Evolutionary conservation across 768 basidiomycete genomes (phyloP).

Genomic region (Hygrophoropsis aurantiaca): DNA sequence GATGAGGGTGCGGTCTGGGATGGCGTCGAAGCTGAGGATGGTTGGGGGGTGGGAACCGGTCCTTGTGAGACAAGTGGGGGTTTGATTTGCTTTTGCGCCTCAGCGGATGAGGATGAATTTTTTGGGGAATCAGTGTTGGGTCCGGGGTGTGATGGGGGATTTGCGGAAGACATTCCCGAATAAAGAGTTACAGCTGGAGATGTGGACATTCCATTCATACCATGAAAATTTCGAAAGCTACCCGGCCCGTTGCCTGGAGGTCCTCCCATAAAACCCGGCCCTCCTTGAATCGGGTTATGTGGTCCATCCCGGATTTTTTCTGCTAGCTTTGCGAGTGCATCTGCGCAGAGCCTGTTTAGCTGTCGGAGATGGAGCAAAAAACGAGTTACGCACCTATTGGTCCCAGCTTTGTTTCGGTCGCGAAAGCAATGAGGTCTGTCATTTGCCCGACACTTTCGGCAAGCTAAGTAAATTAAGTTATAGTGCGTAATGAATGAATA

Average conservation of each 20-base stretch:
- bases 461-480: conserved; percentile 40
- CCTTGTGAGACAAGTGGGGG: conserved; percentile 44
- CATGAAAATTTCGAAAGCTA: conserved; percentile 19
- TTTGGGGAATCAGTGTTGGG: conserved; percentile 47
- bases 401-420: conserved; percentile 52
- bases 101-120: conserved; percentile 47
- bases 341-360: conserved; percentile 30
- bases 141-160: conserved; percentile 44
- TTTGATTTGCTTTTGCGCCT: conserved; percentile 65
- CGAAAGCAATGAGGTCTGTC: conserved; percentile 73
- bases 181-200: conserved; percentile 47
- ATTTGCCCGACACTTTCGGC: conserved; percentile 82
- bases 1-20: conserved; percentile 43
- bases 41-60: conserved; percentile 36
- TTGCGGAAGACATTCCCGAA: conserved; percentile 38
- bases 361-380: conserved; percentile 15
- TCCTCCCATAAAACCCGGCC: conserved; percentile 4
- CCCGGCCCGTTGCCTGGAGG: conserved; percentile 15
- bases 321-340: conserved; percentile 43
- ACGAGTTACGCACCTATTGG: conserved; percentile 58
- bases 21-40: conserved; percentile 39
- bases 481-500: conserved; percentile 5
- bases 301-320: conserved; percentile 36
- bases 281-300: conserved; percentile 7
- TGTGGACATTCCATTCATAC: conserved; percentile 18